Evolutionary conservation across 345 rosid species (phyloP), one percentile per base, ranked within the genome.

Genomic region (Acer campestre): DNA sequence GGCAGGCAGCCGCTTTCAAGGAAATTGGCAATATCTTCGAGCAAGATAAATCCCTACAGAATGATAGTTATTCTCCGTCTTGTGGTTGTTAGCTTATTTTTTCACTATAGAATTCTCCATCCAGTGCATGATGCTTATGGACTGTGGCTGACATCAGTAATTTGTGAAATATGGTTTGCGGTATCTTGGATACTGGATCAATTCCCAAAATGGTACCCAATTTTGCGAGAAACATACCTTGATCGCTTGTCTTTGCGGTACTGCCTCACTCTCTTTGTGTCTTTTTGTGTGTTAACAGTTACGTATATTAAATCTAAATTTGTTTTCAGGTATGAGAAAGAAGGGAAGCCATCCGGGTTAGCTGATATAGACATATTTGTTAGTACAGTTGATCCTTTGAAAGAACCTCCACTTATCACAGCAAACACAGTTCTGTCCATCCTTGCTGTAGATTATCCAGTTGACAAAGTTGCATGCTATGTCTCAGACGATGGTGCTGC

Each of bases 401-500:
- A 94, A 78, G 98, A 94, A 82, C 98, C 97, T 56, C 98, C 95
- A 5, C 93, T 94, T 55, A 90, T 93, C 70, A 94, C 97, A 69
- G 97, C 98, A 81, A 94, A 94, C 91, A 94, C 97, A 3, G 95
- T 94, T 80, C 88, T 94, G 55, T 94, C 98, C 48, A 94, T 94
- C 67, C 95, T 94, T 49, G 89, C 98, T 27, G 98, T 93, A 6
- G 97, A 93, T 78, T 94, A 91, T 88, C 97, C 97, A 0, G 93
- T 91, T 10, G 89, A 93, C 61, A 93, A 88, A 79, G 97, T 93
- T 66, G 94, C 97, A 31, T 94, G 98, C 84, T 94, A 94, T 79
- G 97, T 94, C 6, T 92, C 98, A 75, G 98, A 94, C 79, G 98
- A 94, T 68, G 98, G 98, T 77, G 98, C 98, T 62, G 98, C 98